phyloP scores from a whole-genome alignment of 306 rosid species.

The Fragaria ananassa region DNA sequence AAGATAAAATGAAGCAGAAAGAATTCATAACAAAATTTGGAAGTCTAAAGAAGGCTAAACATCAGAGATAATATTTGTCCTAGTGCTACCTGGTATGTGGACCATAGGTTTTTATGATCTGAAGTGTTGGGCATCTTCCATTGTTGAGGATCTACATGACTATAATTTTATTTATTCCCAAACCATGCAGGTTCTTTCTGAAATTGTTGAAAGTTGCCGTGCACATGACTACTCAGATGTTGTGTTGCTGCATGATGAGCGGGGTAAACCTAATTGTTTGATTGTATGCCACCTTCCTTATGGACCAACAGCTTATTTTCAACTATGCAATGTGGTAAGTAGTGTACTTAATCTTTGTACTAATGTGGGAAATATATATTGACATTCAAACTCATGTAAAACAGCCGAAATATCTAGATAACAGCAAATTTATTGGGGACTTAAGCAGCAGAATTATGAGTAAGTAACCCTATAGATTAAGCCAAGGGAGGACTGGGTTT shows the following conservation, averaged over 20 bases:
- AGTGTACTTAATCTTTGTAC: slow-evolving; percentile 5
- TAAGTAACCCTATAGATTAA: not conserved
- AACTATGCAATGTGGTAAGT: slow-evolving; percentile 81
- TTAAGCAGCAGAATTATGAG: not conserved
- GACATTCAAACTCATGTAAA: not conserved
- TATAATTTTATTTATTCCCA: not conserved
- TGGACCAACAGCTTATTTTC: slow-evolving; percentile 96
- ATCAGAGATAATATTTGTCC: not conserved
- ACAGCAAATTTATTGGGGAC: not conserved
- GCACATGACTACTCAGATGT: slow-evolving; percentile 83
- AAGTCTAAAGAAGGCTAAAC: not conserved
- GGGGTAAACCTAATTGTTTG: slow-evolving; percentile 89
- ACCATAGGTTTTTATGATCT: not conserved
- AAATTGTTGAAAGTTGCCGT: slow-evolving; percentile 82
- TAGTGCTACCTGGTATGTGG: not conserved
- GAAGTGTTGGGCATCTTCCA: not conserved
- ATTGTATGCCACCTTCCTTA: slow-evolving; percentile 77
- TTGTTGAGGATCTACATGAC: not conserved
- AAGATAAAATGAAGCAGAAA: not conserved
- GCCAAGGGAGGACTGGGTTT: not conserved
- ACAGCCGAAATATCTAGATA: not conserved
- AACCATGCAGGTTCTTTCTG: slow-evolving; percentile 68
- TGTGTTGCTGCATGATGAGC: slow-evolving; percentile 83
- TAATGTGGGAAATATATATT: not conserved
- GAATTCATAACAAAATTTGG: not conserved